phyloP scores from a whole-genome alignment of 2,329 filamentous ascomycete species.

The Calonectria crousiana region DNA sequence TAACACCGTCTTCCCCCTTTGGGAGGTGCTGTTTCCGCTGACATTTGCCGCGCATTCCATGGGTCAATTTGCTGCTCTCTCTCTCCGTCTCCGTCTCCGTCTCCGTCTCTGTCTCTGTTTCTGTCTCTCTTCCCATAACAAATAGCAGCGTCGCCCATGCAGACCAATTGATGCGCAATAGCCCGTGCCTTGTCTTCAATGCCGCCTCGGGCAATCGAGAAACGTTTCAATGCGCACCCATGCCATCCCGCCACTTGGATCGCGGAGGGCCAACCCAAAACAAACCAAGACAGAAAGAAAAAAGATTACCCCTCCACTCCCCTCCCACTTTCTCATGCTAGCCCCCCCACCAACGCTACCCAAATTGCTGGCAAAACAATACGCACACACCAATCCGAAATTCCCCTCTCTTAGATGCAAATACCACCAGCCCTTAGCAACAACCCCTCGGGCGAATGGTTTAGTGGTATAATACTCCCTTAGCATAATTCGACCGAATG shows the following conservation, averaged over 20 bases:
- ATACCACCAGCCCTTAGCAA: neutral
- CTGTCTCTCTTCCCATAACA: neutral
- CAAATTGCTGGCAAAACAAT: neutral
- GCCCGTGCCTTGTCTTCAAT: constrained; percentile 9
- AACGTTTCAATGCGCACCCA: neutral
- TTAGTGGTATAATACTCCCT: constrained; percentile 52
- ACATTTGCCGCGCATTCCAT: neutral
- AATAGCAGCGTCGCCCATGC: neutral
- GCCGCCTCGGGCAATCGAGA: neutral
- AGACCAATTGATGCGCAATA: neutral
- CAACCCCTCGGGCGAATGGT: constrained; percentile 45
- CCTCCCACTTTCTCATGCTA: neutral
- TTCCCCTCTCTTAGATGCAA: constrained; percentile 11
- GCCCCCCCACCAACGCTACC: neutral
- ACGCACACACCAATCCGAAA: constrained; percentile 1
- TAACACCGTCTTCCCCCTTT: neutral
- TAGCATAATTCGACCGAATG: constrained; percentile 43
- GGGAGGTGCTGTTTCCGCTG: neutral
- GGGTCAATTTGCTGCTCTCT: neutral
- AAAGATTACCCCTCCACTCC: neutral
- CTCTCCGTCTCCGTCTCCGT: neutral
- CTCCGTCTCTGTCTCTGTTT: neutral
- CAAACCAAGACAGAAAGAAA: neutral
- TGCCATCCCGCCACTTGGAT: neutral
- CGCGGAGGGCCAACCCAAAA: neutral